Evolutionary conservation across 441 rosid genomes (phyloP).

Genomic region (Erodium trifolium): DNA sequence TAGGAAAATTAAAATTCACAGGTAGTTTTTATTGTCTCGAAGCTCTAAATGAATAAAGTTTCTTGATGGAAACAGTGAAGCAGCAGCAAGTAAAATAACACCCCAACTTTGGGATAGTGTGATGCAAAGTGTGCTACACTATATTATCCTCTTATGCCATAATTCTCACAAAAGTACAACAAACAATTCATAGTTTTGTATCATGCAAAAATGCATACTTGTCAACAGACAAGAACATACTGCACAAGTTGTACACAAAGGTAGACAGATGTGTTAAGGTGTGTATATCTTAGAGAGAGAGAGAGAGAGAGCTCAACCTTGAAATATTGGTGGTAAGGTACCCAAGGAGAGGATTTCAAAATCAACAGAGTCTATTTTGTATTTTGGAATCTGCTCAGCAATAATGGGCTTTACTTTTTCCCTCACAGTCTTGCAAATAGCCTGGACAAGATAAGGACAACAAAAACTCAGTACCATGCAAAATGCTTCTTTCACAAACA

Average conservation of each 20-base stretch:
- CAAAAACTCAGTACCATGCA: conserved; percentile 14
- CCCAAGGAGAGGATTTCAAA: conserved; percentile 61
- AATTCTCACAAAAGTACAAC: no score
- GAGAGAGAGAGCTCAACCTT: conserved; percentile 29
- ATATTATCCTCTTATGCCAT: background rate
- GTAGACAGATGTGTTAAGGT: no score
- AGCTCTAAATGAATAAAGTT: no score
- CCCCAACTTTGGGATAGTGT: no score
- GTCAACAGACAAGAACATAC: background rate
- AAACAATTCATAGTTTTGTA: background rate
- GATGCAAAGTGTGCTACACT: no score
- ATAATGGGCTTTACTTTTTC: conserved; percentile 52
- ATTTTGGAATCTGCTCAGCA: conserved; percentile 54
- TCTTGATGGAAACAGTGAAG: no score
- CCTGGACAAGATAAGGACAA: conserved; percentile 30
- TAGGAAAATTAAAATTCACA: no score
- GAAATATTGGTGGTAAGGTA: conserved; percentile 53
- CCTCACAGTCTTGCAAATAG: conserved; percentile 48
- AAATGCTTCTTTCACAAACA: conserved; percentile 4
- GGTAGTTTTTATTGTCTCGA: no score
- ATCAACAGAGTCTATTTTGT: conserved; percentile 60
- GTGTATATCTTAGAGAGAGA: no score
- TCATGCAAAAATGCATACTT: background rate
- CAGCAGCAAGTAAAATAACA: no score
- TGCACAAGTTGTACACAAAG: background rate